Conservation (phyloP, 164 flowering plant species). For the Hamamelis virginiana region DNA sequence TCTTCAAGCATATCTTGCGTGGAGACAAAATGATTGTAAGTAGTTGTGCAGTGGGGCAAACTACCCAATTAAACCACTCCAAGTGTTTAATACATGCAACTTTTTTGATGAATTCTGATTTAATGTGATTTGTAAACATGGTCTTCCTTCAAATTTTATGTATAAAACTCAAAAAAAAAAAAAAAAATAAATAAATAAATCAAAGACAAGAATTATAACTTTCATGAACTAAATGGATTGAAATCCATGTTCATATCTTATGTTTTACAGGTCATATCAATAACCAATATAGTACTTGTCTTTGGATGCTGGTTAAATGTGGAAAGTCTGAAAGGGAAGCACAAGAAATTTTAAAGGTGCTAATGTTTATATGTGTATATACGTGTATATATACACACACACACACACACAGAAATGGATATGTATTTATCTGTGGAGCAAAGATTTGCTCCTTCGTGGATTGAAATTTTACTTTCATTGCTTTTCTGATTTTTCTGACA, state of each 20-base stretch:
- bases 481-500: neutral
- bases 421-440: neutral
- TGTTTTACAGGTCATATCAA: conserved; percentile 44
- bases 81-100: neutral
- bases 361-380: neutral
- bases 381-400: neutral
- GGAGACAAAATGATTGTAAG: conserved; percentile 68
- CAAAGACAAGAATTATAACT: no score
- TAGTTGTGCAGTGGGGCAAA: neutral
- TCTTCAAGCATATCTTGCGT: conserved; percentile 55
- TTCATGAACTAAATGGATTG: neutral
- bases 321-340: conserved; percentile 51
- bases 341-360: conserved; percentile 44
- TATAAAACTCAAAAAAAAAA: no score
- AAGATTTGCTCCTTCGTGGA: neutral
- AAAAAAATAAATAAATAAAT: no score
- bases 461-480: neutral
- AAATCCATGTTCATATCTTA: neutral
- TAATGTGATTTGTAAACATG: neutral
- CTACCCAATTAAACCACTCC: neutral
- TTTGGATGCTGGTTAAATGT: conserved; percentile 44
- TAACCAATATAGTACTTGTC: conserved; percentile 50
- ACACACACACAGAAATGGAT: no score
- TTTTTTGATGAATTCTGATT: no score
- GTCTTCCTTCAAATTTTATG: neutral